Conservation (phyloP, 306 rosid genomes). For the Nissolia schottii region DNA sequence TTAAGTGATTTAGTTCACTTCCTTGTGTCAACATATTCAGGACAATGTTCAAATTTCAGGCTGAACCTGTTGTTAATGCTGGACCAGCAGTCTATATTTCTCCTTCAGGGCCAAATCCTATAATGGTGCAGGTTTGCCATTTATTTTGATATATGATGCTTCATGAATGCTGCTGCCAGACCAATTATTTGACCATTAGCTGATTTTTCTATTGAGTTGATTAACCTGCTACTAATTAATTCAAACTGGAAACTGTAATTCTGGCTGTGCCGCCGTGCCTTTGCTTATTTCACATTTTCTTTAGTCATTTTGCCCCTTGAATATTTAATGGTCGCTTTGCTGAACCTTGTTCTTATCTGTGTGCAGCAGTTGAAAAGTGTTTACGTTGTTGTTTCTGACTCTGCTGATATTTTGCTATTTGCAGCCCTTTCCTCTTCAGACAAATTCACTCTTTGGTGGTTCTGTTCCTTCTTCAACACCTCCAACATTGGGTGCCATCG, state of each 20-base stretch:
- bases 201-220: neutral
- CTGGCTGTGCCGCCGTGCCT: neutral
- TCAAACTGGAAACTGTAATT: conserved; percentile 10
- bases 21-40: conserved; percentile 12
- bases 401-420: conserved; percentile 27
- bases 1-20: conserved; percentile 15
- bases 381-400: conserved; percentile 10
- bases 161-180: neutral
- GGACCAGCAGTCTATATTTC: conserved; percentile 98
- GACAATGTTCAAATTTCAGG: conserved; percentile 51
- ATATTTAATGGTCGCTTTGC: conserved; percentile 2
- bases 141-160: neutral
- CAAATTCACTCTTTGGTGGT: conserved; percentile 69
- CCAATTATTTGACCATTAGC: neutral
- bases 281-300: neutral
- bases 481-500: conserved; percentile 59
- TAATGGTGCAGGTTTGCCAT: conserved; percentile 93
- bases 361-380: neutral
- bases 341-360: neutral
- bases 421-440: conserved; percentile 93
- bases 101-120: conserved; percentile 92
- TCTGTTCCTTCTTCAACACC: conserved; percentile 68
- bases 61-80: conserved; percentile 69
- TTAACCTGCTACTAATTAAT: conserved; percentile 2
- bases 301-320: neutral